Evolutionary conservation across 176 grass and related monocot genomes (phyloP).

Genomic region (Alopecurus myosuroides): DNA sequence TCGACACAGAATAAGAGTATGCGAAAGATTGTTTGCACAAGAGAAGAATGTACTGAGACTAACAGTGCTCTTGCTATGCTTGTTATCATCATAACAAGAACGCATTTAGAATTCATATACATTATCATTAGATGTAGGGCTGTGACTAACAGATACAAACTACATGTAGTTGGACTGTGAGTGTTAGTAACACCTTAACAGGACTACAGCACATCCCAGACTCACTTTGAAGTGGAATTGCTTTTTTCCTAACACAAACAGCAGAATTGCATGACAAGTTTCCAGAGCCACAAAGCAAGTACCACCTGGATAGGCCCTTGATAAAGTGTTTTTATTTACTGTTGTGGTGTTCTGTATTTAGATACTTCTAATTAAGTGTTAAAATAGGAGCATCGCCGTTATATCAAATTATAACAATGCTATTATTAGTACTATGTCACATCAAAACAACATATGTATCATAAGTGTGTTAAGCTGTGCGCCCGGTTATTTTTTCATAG

Average conservation of each 20-base stretch:
- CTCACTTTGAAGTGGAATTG: rapidly evolving
- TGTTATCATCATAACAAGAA: no score
- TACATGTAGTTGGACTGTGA: background rate
- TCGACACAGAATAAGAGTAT: background rate
- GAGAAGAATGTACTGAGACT: background rate
- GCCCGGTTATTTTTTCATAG: background rate
- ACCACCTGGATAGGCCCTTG: background rate
- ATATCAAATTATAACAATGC: background rate
- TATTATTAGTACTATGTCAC: background rate
- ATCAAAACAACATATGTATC: background rate
- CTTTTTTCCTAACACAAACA: background rate
- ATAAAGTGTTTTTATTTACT: no score
- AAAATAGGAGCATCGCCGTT: background rate
- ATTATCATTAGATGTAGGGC: no score
- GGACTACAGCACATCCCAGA: background rate
- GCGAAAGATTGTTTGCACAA: background rate
- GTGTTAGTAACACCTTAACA: no score
- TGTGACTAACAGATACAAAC: background rate
- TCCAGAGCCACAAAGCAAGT: background rate
- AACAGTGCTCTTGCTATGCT: no score
- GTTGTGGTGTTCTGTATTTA: background rate
- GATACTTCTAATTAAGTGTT: background rate
- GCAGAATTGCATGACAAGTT: background rate
- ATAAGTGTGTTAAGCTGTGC: background rate
- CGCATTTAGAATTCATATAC: no score